Conservation (phyloP, 768 basidiomycete species). For the Xerocomellus intermedius region DNA sequence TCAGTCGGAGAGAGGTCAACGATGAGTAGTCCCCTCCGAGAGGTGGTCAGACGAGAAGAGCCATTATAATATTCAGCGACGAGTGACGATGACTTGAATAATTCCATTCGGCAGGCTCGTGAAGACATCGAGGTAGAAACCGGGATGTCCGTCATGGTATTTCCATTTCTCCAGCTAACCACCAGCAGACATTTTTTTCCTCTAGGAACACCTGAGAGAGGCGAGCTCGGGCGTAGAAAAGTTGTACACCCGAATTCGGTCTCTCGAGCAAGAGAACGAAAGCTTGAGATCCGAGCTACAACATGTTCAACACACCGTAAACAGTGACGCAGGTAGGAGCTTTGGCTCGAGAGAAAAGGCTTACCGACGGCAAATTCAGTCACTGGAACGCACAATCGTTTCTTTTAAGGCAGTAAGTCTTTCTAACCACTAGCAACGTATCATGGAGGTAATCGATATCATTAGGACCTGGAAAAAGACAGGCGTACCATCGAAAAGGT, state of each 20-base stretch:
- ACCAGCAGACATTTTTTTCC: neutral
- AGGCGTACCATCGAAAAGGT: constrained; percentile 19
- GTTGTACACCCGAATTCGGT: constrained; percentile 6
- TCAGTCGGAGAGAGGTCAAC: neutral
- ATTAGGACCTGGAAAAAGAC: constrained; percentile 13
- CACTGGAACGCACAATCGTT: constrained; percentile 4
- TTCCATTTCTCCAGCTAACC: neutral
- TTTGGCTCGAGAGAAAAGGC: neutral
- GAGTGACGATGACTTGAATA: neutral
- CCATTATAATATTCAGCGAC: neutral
- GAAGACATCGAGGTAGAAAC: neutral
- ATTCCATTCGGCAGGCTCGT: neutral
- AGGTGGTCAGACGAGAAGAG: neutral
- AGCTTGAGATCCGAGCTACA: constrained; percentile 4
- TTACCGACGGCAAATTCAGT: constrained; percentile 7
- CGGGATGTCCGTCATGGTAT: constrained; percentile 9
- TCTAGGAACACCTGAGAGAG: constrained; percentile 9
- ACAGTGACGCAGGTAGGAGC: neutral
- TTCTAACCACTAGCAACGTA: neutral
- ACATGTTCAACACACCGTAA: neutral
- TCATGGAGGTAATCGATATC: neutral
- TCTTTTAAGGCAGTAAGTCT: constrained; percentile 6
- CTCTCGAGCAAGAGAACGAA: constrained; percentile 9
- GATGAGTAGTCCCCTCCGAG: neutral
- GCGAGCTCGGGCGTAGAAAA: constrained; percentile 8